Evolutionary conservation across 2,329 filamentous ascomycete genomes (phyloP), one percentile per base, ranked within the genome.

Genomic region (Bertia moriformis): DNA sequence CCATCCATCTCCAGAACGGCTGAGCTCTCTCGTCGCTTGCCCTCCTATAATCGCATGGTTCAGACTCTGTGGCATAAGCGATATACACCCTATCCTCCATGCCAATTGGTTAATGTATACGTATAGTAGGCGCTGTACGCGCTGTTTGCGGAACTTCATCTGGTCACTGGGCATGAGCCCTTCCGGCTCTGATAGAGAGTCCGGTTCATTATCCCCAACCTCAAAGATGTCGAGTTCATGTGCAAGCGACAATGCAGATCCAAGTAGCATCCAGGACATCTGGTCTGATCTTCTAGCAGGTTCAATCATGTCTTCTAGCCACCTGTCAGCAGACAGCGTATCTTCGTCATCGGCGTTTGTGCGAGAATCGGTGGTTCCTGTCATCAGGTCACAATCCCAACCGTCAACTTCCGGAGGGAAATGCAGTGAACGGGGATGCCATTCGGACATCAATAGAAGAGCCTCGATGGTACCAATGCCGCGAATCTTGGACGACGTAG

Each of bases 211-310:
- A 35, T 53, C 54, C 27, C 57, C 53, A 20, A 62, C 56, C 38
- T 67, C 59, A 43, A 69, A 63, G n/a, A 72, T 54, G 2, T 67
- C 62, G 18, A 71, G 51, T 44, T 71, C 67, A 39, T 71, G 66
- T 1, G 66, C 63, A 12, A 73, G 54, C 3, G 66, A 67, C 18
- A 69, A 47, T 0, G 66, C 69, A 45, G 63, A 66, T 2, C 70
- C 70, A 30, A 74, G 60, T 15, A 73, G 47, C 63, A 72, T 73
- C 70, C 70, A 74, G 1, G 69, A 73, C 69, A 74, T 73, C 2
- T 69, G 62, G 46, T 73, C 69, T 0, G 66, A 73, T 40, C 66
- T 56, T 42, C 64, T 63, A 2, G 69, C 65, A 2, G 69, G 67
- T 30, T 69, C 62, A 30, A 71, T 65, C 24, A 73, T 68, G 44